Base-by-base conservation (phyloP, 1,284 basidiomycete genomes). In the Rhodotorula sp. region DNA sequence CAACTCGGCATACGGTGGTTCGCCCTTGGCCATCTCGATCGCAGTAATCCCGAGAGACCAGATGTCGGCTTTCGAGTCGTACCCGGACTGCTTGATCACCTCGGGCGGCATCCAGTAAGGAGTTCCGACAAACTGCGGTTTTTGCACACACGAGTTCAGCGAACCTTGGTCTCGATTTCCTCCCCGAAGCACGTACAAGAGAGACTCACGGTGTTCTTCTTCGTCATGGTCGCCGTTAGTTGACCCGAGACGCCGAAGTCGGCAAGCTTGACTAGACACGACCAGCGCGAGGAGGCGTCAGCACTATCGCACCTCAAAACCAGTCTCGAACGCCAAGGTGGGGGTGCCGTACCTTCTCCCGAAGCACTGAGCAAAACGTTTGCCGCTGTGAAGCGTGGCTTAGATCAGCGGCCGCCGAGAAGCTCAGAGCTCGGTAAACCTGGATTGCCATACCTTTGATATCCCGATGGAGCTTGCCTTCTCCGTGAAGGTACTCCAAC, bases 181-280 rank as follows among this genome's bases (percentile, higher is more conserved):
- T 10, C 39, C 39, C 39, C 39, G 8, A 39, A 5, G 39, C 39
- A 10, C 39, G 12, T 14, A 2, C 39, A 43, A 43, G 39, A 16
- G 8, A 31, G 79, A 79, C 46, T 95, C 96, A 46, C 96, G 93
- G 94, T 97, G 79, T 98, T 98, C 87, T 98, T 98, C 88, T 78
- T 78, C 15, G 79, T 79, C 78, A 80, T 80, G 46, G 82, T 83
- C 26, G 82, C 81, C 23, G 94, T 97, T 34, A 99, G 86, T 80
- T 99, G 97, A n/a, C 96, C 96, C 3, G 94, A 97, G 5, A 99
- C 96, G 80, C 96, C 96, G 81, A 99, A 99, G 81, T 99, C 96
- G 68, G 97, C 96, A 43, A 99, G 86, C 82, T 99, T 99, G 79
- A 99, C 93, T 79, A 12, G 39, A 43, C 39, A 43, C 39, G 18